These are phyloP conservation scores for Oidium heveae DNA, from an alignment of 2,329 filamentous ascomycete species.

Conservation along the genomic window DNA sequence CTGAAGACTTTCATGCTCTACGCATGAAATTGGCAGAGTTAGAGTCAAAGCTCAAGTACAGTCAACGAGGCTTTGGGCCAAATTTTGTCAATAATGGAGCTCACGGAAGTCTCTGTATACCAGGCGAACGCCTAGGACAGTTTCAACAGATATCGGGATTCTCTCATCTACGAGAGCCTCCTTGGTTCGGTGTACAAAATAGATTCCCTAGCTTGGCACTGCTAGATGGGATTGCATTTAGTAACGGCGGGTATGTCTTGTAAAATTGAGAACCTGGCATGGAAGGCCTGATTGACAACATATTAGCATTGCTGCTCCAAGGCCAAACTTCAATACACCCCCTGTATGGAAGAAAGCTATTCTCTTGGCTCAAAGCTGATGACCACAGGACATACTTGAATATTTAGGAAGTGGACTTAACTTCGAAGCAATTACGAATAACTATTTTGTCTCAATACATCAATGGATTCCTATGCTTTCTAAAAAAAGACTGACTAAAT, in stretches of 20 bases:
- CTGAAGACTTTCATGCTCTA: slow-evolving; percentile 18
- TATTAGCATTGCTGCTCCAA: slow-evolving; percentile 15
- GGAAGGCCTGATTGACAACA: background rate
- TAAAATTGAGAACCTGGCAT: background rate
- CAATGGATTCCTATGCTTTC: slow-evolving; percentile 23
- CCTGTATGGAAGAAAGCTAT: slow-evolving; percentile 10
- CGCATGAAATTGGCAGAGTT: slow-evolving; percentile 17
- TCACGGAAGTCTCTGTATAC: slow-evolving; percentile 2
- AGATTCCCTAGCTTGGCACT: slow-evolving; percentile 20
- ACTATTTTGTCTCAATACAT: slow-evolving; percentile 21
- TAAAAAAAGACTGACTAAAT: slow-evolving; percentile 18
- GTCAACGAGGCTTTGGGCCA: slow-evolving; percentile 5
- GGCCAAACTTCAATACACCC: slow-evolving; percentile 17
- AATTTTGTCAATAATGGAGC: slow-evolving; percentile 9
- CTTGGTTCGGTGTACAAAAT: slow-evolving; percentile 11
- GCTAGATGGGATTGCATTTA: slow-evolving; percentile 19
- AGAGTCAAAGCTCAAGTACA: slow-evolving; percentile 15
- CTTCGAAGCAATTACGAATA: slow-evolving; percentile 16
- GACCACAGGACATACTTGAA: slow-evolving; percentile 16
- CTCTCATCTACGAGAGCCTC: slow-evolving; percentile 6
- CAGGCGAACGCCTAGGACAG: background rate
- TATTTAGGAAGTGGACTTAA: slow-evolving; percentile 16
- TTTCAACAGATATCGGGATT: slow-evolving; percentile 3
- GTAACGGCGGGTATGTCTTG: slow-evolving; percentile 12
- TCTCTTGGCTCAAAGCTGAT: background rate